Conservation (phyloP, 1,139 yeast genomes). For the Magnusiomyces sp. region DNA sequence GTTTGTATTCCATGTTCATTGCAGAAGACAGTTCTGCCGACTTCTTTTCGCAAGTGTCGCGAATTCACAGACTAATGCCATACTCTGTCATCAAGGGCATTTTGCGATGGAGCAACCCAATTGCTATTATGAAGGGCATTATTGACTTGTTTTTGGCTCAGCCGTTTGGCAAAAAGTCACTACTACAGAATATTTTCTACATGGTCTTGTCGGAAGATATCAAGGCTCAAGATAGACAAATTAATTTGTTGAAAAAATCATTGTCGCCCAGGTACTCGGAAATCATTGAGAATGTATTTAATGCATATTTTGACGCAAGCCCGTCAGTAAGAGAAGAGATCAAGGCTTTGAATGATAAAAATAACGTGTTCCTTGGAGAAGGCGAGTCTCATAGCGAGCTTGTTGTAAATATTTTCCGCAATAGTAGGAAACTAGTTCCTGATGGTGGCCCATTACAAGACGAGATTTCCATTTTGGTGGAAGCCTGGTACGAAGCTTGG, state of each 20-base stretch:
- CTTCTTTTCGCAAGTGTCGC: conserved; percentile 55
- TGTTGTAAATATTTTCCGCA: conserved; percentile 24
- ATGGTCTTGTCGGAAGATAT: conserved; percentile 74
- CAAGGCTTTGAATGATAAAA: not conserved
- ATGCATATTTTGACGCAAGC: conserved; percentile 24
- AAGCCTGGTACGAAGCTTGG: conserved; percentile 34
- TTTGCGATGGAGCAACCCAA: conserved; percentile 74
- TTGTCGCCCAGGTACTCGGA: conserved; percentile 29
- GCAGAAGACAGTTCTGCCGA: conserved; percentile 77
- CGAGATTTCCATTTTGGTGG: conserved; percentile 18
- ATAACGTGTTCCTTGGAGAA: conserved; percentile 3
- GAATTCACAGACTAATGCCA: conserved; percentile 69
- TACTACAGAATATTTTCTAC: conserved; percentile 64
- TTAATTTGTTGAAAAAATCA: conserved; percentile 40
- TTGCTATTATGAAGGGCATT: conserved; percentile 66
- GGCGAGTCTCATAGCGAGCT: conserved; percentile 20
- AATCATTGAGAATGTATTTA: conserved; percentile 13
- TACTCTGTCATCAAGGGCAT: conserved; percentile 68
- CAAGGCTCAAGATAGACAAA: conserved; percentile 51
- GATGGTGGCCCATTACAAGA: conserved; percentile 3
- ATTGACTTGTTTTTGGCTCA: conserved; percentile 74
- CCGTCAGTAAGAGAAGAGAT: conserved; percentile 12
- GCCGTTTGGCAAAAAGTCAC: conserved; percentile 60
- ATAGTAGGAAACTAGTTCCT: conserved; percentile 9
- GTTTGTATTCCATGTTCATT: conserved; percentile 67